Evolutionary conservation across 805 yeast species (phyloP).

Genomic region (Schizosaccharomyces japonicus): DNA sequence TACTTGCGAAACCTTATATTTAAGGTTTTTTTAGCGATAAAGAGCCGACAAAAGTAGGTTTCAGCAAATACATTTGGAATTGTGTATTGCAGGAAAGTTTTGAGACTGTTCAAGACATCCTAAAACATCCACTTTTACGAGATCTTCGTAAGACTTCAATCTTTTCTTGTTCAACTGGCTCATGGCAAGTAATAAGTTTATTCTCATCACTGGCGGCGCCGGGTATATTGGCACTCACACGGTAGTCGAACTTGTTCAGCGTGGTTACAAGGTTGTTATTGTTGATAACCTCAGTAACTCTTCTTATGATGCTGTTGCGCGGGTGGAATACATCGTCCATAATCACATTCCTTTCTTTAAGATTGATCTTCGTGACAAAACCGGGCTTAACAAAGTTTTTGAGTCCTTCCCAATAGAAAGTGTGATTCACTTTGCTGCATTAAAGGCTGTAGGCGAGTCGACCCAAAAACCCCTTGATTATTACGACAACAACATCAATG

Average conservation of each 20-base stretch:
- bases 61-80: too few species aligned
- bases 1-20: too few species aligned
- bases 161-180: neutral
- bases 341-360: constrained; percentile 27
- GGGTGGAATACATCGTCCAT: constrained; percentile 33
- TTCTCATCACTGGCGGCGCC: constrained; percentile 61
- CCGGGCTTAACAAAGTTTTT: constrained; percentile 26
- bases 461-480: constrained; percentile 41
- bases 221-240: constrained; percentile 76
- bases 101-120: neutral
- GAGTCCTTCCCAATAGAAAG: constrained; percentile 26
- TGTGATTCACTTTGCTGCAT: constrained; percentile 60
- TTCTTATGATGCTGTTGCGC: constrained; percentile 36
- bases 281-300: constrained; percentile 50
- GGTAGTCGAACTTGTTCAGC: constrained; percentile 30
- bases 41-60: too few species aligned
- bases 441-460: constrained; percentile 66
- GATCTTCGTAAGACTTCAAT: neutral
- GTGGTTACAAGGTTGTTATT: constrained; percentile 46
- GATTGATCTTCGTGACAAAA: constrained; percentile 33
- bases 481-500: constrained; percentile 43
- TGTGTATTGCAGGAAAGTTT: too few species aligned
- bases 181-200: neutral
- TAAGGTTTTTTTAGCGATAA: too few species aligned
- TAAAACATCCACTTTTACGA: neutral